Evolutionary conservation across 352 stramenopile species (phyloP), one percentile per base, ranked within the genome.

Genomic region (Aphanomyces astaci): DNA sequence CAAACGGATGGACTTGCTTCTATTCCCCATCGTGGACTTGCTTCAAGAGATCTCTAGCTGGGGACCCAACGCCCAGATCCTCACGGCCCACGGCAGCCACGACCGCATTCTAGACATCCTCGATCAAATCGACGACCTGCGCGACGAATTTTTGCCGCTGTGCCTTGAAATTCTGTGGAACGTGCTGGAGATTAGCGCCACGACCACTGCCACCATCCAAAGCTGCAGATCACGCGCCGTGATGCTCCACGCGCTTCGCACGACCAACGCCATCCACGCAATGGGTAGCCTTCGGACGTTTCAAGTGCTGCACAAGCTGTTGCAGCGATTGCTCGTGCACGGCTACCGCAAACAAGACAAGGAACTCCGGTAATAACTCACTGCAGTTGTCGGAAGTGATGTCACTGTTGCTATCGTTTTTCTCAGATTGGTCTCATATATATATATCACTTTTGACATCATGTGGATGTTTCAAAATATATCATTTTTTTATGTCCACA

Each of bases 91-190:
- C 25, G 82, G 81, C 0, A 76, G 78, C 2, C 74, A 89, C n/a
- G 76, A 86, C 63, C 86, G 89, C 64, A 66, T 91, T 22, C 71
- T 91, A 0, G 84, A 87, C 49, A 69, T 91, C n/a, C 70, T 91
- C 17, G 72, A 82, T 24, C 77, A 66, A 46, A 78, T 89, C 64
- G 69, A 72, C 2, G 78, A 79, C 4, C 60, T 78, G 2, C 80
- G 88, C 22, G 82, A 93, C 51, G 84, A 91, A 65, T 74, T 90
- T 13, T 62, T 93, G 9, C 75, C 82, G 4, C 65, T 88, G n/a
- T 89, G 82, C 49, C 70, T 93, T 2, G 79, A 81, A 19, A 85
- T 78, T n/a, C 63, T 90, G 9, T 93, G 82, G 84, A 91, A 89
- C 66, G 78, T 89, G 5, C 71, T 93, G 0, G 80, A 93, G 66